phyloP scores from a whole-genome alignment of 2,329 filamentous ascomycete genomes.

The Nemania diffusa region DNA sequence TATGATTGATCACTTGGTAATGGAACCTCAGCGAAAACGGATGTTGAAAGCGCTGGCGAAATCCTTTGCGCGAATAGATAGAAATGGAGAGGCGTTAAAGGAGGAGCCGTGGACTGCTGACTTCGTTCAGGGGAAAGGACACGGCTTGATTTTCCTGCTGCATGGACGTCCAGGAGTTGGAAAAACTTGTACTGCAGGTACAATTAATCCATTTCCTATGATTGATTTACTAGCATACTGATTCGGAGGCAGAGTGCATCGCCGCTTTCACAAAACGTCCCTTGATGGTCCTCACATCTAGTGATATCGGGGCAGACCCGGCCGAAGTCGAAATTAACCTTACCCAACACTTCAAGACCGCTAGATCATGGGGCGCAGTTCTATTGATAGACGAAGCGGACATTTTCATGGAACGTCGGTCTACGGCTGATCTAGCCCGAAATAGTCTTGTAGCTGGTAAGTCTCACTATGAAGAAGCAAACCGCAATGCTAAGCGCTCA shows the following conservation, averaged over 20 bases:
- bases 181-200: constrained; percentile 49
- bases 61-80: constrained; percentile 42
- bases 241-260: constrained; percentile 47
- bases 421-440: constrained; percentile 39
- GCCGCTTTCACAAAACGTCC: constrained; percentile 48
- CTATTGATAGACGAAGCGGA: constrained; percentile 52
- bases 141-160: constrained; percentile 42
- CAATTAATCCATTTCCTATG: background rate
- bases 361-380: constrained; percentile 44
- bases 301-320: constrained; percentile 41
- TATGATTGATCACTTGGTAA: constrained; percentile 48
- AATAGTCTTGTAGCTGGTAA: constrained; percentile 47
- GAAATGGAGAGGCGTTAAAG: constrained; percentile 29
- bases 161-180: constrained; percentile 43
- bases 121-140: constrained; percentile 43
- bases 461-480: background rate
- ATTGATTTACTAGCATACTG: background rate
- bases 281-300: constrained; percentile 47
- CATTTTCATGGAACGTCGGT: constrained; percentile 51
- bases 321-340: constrained; percentile 18
- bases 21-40: constrained; percentile 41
- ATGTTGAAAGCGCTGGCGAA: constrained; percentile 47
- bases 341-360: constrained; percentile 36
- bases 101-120: constrained; percentile 38
- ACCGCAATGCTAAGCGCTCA: background rate